Evolutionary conservation across 1,139 yeast species (phyloP), one percentile per base, ranked within the genome.

Genomic region (Zygosaccharomyces pseudobailii): DNA sequence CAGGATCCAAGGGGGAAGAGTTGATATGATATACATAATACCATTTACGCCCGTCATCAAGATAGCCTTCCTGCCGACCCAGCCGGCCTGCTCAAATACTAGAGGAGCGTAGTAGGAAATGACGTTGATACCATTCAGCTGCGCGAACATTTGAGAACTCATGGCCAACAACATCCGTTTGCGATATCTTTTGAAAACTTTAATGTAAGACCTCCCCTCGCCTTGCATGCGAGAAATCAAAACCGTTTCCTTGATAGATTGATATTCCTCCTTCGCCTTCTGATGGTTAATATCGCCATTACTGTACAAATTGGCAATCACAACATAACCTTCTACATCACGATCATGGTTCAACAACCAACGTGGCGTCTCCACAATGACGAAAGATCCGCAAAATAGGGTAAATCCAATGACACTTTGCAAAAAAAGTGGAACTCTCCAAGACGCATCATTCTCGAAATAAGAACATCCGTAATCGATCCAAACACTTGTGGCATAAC

Each of bases 1-100:
- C 36, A 88, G 71, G 64, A 82, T 83, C 96, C 97, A 89, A 0
- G 97, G 96, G 3, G 95, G 92, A 32, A 90, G 71, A 0, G 96
- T 87, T 39, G 90, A 78, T 6, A 75, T 57, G 10, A 88, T 76
- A 65, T 89, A 90, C 39, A 89, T 76, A 19, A 89, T 61, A 3
- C 89, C 79, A 64, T 89, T 90, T 55, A 87, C 75, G n/a, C 97
- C 97, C 0, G 97, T 87, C 95, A 89, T 87, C 51, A 88, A 75
- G 52, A 89, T 80, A 2, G 97, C 96, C 57, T 80, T 79, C 53
- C 95, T 73, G 23, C 96, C 97, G 10, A 77, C 69, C 96, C 96
- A 89, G 23, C 97, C 97, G 3, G 97, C 97, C 60, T 87, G 87
- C 66, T 88, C 96, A 67, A 89, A 90, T 40, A 89, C 94, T 69